Evolutionary conservation across 371 early-diverging fungal genomes (phyloP).

Genomic region (Mucor sp.): DNA sequence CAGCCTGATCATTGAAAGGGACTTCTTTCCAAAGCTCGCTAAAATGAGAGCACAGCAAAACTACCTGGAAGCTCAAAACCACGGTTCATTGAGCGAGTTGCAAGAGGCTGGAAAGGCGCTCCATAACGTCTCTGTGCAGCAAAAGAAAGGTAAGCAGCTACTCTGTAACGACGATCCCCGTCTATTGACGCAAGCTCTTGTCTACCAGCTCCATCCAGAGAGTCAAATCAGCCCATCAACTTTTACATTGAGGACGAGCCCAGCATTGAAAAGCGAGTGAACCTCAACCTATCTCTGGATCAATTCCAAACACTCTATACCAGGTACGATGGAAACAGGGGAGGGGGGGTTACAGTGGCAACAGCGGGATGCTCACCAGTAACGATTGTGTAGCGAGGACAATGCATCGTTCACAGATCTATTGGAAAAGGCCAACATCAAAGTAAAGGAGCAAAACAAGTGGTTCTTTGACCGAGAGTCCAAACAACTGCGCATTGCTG

Average conservation of each 20-base stretch:
- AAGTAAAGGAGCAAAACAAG: constrained; percentile 58
- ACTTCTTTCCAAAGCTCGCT: constrained; percentile 82
- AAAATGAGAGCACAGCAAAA: constrained; percentile 61
- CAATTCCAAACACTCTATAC: constrained; percentile 79
- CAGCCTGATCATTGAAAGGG: constrained; percentile 79
- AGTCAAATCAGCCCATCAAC: constrained; percentile 19
- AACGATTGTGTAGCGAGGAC: constrained; percentile 59
- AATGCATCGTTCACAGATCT: constrained; percentile 79
- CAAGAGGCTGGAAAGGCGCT: constrained; percentile 29
- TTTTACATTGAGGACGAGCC: constrained; percentile 35
- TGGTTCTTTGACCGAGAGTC: constrained; percentile 76
- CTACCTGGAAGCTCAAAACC: constrained; percentile 42
- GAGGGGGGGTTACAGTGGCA: neutral
- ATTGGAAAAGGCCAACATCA: constrained; percentile 64
- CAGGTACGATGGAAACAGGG: constrained; percentile 28
- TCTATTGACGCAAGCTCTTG: neutral
- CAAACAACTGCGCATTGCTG: constrained; percentile 29
- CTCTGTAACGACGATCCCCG: neutral
- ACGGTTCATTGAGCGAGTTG: constrained; percentile 30
- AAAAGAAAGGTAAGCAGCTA: constrained; percentile 3
- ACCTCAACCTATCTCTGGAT: constrained; percentile 53
- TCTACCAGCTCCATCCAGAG: neutral
- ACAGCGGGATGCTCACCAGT: neutral
- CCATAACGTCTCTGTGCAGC: constrained; percentile 13
- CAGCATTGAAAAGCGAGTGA: constrained; percentile 40